Conservation (phyloP, 225 moss, liverwort and hornwort species). For the Takakia lepidozioides region DNA sequence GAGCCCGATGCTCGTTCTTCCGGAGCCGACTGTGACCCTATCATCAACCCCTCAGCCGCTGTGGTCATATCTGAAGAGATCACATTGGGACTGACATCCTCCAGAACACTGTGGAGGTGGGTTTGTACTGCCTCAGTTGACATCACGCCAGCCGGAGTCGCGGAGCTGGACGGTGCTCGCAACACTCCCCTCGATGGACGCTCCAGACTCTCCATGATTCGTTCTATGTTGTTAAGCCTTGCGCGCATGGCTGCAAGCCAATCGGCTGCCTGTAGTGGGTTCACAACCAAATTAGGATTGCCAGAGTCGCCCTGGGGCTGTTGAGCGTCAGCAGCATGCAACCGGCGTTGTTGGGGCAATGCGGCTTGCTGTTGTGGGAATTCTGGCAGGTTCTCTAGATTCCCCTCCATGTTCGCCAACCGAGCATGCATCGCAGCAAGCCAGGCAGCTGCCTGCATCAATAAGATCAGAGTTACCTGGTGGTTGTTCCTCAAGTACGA, state of each 20-base stretch:
- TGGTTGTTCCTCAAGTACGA: too few relatives aligned
- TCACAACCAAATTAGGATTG: conserved; percentile 12
- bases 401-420: conserved; percentile 9
- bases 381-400: conserved; percentile 6
- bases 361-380: not conserved
- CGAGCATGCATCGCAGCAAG: conserved; percentile 24
- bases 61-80: not conserved
- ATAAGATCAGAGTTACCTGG: conserved; percentile 4
- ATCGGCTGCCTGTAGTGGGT: conserved; percentile 22
- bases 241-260: conserved; percentile 29
- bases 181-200: too few relatives aligned
- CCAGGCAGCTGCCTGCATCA: conserved; percentile 24
- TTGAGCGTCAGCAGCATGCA: conserved; percentile 4
- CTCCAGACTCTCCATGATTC: conserved; percentile 25
- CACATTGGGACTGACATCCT: not conserved
- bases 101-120: not conserved
- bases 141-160: not conserved
- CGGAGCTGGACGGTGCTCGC: conserved; percentile 7
- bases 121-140: not conserved
- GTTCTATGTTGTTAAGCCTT: conserved; percentile 32
- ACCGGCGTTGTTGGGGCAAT: not conserved
- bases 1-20: not conserved
- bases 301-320: conserved; percentile 9
- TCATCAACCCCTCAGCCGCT: not conserved
- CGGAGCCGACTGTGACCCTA: not conserved